Conservation (phyloP, 208 protist genomes). For the Leishmania gerbilli region DNA sequence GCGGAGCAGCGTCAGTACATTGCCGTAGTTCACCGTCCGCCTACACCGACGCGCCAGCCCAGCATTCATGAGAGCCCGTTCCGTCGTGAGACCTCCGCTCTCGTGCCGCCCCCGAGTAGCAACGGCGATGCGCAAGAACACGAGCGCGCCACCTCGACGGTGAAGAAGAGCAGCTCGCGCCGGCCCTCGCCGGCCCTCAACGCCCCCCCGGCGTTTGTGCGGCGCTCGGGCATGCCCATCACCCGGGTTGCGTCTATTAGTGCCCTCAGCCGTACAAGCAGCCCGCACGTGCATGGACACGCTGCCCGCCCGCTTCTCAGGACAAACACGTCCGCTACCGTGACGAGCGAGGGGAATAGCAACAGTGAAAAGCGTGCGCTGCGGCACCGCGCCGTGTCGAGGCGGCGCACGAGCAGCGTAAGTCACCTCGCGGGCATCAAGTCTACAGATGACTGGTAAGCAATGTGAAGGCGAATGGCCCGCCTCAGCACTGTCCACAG, state of each 20-base stretch:
- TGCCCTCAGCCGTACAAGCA: constrained; percentile 49
- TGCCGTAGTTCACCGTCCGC: constrained; percentile 35
- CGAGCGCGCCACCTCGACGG: constrained; percentile 14
- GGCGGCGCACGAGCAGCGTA: constrained; percentile 30
- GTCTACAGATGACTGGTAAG: constrained; percentile 45
- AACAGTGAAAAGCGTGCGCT: constrained; percentile 13
- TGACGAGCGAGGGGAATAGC: constrained; percentile 29
- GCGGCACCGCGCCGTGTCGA: constrained; percentile 17
- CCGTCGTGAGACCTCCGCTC: constrained; percentile 13
- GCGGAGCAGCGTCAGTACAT: constrained; percentile 31
- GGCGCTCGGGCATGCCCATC: constrained; percentile 9
- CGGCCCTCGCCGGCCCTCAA: constrained; percentile 40
- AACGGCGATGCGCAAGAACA: constrained; percentile 12
- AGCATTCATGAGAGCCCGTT: constrained; percentile 25
- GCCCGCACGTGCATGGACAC: constrained; percentile 28
- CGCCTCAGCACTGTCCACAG: neutral
- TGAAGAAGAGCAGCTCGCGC: constrained; percentile 3
- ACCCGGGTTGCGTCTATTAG: constrained; percentile 22
- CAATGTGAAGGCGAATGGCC: neutral
- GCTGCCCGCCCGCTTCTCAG: constrained; percentile 24
- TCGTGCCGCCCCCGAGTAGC: neutral
- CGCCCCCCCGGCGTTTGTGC: constrained; percentile 2
- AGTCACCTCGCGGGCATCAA: constrained; percentile 41
- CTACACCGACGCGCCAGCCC: constrained; percentile 46
- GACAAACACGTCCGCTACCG: constrained; percentile 19